Conservation (phyloP, 1,284 basidiomycete species). For the Marasmius fiardii region DNA sequence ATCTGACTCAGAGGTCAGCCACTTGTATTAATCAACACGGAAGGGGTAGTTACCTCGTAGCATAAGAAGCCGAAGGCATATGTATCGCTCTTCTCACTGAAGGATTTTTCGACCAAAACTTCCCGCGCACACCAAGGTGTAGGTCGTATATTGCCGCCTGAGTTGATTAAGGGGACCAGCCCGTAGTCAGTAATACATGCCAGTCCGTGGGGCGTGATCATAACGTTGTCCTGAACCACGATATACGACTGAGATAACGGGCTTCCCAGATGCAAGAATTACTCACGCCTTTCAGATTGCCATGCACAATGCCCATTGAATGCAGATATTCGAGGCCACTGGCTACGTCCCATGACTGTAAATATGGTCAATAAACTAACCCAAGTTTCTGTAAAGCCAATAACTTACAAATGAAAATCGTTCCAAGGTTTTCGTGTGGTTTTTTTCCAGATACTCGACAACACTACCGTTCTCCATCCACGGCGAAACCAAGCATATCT, state of each 20-base stretch:
- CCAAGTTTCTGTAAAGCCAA: background rate
- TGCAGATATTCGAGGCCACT: background rate
- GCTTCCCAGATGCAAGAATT: background rate
- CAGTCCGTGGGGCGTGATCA: background rate
- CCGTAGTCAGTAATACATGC: background rate
- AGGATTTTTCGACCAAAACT: background rate
- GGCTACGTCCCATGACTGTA: background rate
- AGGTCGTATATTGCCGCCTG: background rate
- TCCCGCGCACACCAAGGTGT: background rate
- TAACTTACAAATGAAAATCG: no score
- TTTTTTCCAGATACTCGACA: no score
- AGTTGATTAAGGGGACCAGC: background rate
- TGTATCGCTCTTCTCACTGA: background rate
- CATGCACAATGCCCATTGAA: background rate
- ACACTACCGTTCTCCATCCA: no score
- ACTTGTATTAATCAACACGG: no score
- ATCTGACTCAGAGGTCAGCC: no score
- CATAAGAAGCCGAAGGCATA: background rate
- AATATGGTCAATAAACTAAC: background rate
- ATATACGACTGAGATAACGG: no score
- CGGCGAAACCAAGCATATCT: no score
- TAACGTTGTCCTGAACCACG: background rate
- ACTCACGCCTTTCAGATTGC: conserved; percentile 1
- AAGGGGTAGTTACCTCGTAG: conserved; percentile 7
- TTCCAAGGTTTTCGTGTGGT: no score